A percentile compares a stretch with the other conserved stretches of the same genome.
These are phyloP conservation scores for Hypericum androsaemum DNA, from an alignment of 345 rosid genomes.

Conservation along the genomic window DNA sequence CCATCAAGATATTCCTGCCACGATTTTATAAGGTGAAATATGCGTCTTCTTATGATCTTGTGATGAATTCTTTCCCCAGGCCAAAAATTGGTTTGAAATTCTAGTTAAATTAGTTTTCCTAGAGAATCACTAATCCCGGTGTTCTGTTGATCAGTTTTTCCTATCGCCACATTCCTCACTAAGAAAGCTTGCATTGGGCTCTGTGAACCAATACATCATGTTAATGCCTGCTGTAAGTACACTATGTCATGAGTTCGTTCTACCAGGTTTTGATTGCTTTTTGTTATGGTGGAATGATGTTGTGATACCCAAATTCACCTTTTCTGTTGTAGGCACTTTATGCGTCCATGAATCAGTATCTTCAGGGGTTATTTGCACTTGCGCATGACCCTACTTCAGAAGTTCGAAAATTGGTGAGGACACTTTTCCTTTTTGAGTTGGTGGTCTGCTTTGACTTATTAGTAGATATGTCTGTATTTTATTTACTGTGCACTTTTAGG, in stretches of 20 bases:
- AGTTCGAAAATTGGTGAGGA: slow-evolving; percentile 50
- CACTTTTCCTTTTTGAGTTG: neutral
- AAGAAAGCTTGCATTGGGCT: slow-evolving; percentile 78
- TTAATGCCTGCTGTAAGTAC: slow-evolving; percentile 93
- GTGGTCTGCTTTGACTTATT: neutral
- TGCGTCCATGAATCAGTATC: slow-evolving; percentile 41
- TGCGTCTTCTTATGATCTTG: slow-evolving; percentile 1
- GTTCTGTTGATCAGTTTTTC: slow-evolving; percentile 58
- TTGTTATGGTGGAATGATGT: slow-evolving; percentile 5
- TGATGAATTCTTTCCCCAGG: neutral
- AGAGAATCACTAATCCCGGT: slow-evolving; percentile 1
- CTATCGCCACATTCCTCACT: slow-evolving; percentile 77
- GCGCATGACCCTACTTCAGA: slow-evolving; percentile 73
- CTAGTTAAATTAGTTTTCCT: neutral
- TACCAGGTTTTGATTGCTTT: neutral
- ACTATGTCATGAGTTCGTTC: slow-evolving; percentile 2
- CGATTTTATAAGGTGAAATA: slow-evolving; percentile 60
- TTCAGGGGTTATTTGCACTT: slow-evolving; percentile 82
- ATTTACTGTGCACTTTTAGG: neutral
- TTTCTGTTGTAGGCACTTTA: slow-evolving; percentile 53
- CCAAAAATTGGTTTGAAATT: neutral
- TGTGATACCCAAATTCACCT: neutral
- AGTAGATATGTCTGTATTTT: neutral
- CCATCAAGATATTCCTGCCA: slow-evolving; percentile 72
- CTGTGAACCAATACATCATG: slow-evolving; percentile 78